Evolutionary conservation across 2,329 filamentous ascomycete genomes (phyloP).

Genomic region (Fusarium buxicola): DNA sequence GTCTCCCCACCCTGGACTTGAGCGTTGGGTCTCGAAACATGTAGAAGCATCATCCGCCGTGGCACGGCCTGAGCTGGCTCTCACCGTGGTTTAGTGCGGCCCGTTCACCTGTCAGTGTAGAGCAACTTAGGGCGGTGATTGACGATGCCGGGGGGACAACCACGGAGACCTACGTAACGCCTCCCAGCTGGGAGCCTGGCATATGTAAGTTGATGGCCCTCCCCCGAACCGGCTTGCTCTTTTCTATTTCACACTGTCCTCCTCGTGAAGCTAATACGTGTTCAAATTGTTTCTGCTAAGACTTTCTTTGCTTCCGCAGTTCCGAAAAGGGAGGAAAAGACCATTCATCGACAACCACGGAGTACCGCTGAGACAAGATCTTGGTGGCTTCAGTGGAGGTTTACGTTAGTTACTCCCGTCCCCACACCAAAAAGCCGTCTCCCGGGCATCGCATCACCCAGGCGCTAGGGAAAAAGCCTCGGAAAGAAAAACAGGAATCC

Average conservation of each 20-base stretch:
- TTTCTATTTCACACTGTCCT: background rate
- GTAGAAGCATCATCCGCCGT: constrained; percentile 24
- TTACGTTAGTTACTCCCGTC: constrained; percentile 8
- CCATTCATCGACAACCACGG: constrained; percentile 10
- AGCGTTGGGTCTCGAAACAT: no score
- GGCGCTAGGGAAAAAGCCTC: constrained; percentile 32
- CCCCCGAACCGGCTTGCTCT: constrained; percentile 4
- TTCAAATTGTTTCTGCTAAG: no score
- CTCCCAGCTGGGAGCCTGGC: background rate
- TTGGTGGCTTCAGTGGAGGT: no score
- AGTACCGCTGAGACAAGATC: constrained; percentile 25
- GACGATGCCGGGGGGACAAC: constrained; percentile 5
- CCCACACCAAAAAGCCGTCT: constrained; percentile 31
- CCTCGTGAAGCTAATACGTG: background rate
- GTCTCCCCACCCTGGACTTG: background rate
- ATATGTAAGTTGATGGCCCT: constrained; percentile 14
- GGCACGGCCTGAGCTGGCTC: constrained; percentile 2
- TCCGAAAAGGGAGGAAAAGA: constrained; percentile 14
- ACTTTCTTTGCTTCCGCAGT: no score
- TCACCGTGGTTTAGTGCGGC: constrained; percentile 17
- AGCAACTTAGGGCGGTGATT: background rate
- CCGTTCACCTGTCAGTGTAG: constrained; percentile 12
- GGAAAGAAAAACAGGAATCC: constrained; percentile 37
- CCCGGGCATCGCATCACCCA: constrained; percentile 32
- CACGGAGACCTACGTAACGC: constrained; percentile 30